Evolutionary conservation across 2,329 filamentous ascomycete species (phyloP), one percentile per base, ranked within the genome.

Genomic region (Colletotrichum liriopes): DNA sequence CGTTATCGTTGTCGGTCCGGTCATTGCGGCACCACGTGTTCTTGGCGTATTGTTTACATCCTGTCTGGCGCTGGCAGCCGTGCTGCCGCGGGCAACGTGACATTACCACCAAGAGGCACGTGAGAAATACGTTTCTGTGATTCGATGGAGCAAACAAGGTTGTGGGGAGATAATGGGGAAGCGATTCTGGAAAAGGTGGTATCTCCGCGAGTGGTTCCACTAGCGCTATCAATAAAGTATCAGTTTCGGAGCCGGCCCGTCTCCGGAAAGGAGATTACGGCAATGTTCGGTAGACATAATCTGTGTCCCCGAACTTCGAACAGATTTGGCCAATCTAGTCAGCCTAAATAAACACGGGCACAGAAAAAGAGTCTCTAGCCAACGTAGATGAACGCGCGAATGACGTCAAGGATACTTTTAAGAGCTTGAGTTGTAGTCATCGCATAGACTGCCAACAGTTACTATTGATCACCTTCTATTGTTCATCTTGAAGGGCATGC

Each of bases 21-120:
- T 45, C 43, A 51, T 58, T 56, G 7, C 51, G 51, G 51, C 43
- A 58, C 51, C 68, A 71, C 58, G 68, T 68, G 68, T 64, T 32
- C 41, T 47, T 62, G 58, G 63, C 65, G 9, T 58, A 2, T 52
- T 54, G 51, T 58, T 63, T 52, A 52, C 59, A 0, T 49, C 47
- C 26, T 11, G n/a, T 49, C 39, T 32, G 35, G 8, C 37, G 37
- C 47, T 32, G 65, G 41, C n/a, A 32, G 32, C 37, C 45, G 35
- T 64, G 45, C 65, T 45, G 37, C 43, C 54, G 37, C 45, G 5
- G 35, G 65, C 23, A 63, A 37, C 5, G 59, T 60, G 16, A 60
- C 29, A 69, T 51, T 69, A 26, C 37, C 39, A 54, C 14, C 20
- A 5, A 9, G 11, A 39, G 9, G 23, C 65, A 72, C 69, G 69